Base-by-base conservation (phyloP, 768 basidiomycete species). In the Mycena belliarum region DNA sequence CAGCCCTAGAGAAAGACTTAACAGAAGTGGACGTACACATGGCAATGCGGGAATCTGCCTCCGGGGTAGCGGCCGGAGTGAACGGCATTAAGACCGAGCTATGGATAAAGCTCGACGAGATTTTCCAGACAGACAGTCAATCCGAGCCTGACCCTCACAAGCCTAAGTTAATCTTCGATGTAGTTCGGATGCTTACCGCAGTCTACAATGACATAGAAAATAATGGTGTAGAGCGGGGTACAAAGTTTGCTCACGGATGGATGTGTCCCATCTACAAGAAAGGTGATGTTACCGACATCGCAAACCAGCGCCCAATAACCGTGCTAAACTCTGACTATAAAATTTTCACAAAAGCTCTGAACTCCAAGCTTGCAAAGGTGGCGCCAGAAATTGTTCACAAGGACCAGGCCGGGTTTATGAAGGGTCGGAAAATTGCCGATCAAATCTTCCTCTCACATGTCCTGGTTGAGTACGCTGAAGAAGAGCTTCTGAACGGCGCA, bases 131-230 rank as follows among this genome's bases (percentile, higher is more conserved):
- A 18, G 43, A 12, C 9, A 14, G 12, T 35, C 12, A 4, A 18
- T 15, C 41, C 6, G 3, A 3, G 5, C 21, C 25, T 18, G 20
- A 47, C 20, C 38, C 18, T 10, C 4, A 1, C 7, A 5, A 2
- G 6, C 18, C 3, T 29, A 10, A 3, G 20, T 20, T 7, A 3
- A n/a, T 11, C 2, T 64, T 61, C 12, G 51, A 59, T 28, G 20
- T 63, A 0, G 16, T 57, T 0, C 20, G 45, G 12, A 43, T 45
- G 0, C 35, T 68, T 0, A 63, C 44, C 0, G 26, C 0, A 0
- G 20, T 69, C 0, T 64, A 50, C 23, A 63, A 61, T 1, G 55
- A 70, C 35, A 69, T 70, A 0, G 32, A 37, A 45, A 9, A 26
- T 7, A 26, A 25, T 45, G 44, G 44, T 6, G 26, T 45, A 10